Conservation (phyloP, 192 early-diverging fungal genomes). For the Spinellus fusiger region DNA sequence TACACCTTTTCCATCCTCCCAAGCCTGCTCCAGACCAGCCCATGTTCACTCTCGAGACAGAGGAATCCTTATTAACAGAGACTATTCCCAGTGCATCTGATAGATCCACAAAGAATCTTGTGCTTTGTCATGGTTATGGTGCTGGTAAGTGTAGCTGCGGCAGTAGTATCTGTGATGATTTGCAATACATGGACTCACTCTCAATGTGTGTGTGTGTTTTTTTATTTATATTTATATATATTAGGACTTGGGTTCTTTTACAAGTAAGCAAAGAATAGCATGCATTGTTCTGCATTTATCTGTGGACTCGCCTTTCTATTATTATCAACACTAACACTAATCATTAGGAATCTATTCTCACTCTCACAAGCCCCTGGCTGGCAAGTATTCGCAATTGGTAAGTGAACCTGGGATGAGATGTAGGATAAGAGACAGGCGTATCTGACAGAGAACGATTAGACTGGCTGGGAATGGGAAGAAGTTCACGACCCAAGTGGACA, state of each 20-base stretch:
- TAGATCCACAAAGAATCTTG: constrained; percentile 42
- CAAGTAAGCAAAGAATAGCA: constrained; percentile 11
- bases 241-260: constrained; percentile 69
- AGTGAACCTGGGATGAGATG: background rate
- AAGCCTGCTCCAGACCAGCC: constrained; percentile 15
- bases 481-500: constrained; percentile 63
- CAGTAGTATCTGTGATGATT: background rate
- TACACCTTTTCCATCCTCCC: background rate
- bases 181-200: background rate
- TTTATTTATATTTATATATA: background rate
- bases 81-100: too few species aligned
- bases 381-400: constrained; percentile 54
- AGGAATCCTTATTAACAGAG: constrained; percentile 25
- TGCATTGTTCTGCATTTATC: background rate
- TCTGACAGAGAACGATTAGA: constrained; percentile 41
- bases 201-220: background rate
- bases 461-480: constrained; percentile 96
- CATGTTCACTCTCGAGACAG: constrained; percentile 29
- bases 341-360: constrained; percentile 35
- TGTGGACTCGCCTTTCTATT: background rate
- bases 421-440: background rate
- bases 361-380: constrained; percentile 48
- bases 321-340: background rate
- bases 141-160: constrained; percentile 39
- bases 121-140: constrained; percentile 77